Evolutionary conservation across 768 basidiomycete species (phyloP).

Genomic region (Naganishia onofrii): DNA sequence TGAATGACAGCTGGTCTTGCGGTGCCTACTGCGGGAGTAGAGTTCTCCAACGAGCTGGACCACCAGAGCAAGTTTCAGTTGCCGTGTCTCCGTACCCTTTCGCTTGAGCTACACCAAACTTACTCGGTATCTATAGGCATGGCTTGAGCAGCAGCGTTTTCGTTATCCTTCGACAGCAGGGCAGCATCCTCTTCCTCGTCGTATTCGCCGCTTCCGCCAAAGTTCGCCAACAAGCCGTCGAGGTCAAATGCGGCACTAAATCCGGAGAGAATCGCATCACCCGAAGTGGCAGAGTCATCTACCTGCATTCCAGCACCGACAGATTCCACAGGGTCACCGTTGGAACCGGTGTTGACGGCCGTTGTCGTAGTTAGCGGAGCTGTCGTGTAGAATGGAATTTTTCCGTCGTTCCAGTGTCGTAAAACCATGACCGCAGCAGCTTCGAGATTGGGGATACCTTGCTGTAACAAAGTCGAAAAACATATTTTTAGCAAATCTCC

Average conservation of each 20-base stretch:
- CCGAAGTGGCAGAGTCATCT: constrained; percentile 70
- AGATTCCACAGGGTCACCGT: constrained; percentile 49
- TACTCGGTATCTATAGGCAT: constrained; percentile 28
- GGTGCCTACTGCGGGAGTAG: neutral
- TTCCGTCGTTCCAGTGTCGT: constrained; percentile 93
- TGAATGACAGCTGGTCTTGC: neutral
- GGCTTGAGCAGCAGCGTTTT: constrained; percentile 12
- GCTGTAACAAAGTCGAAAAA: constrained; percentile 54
- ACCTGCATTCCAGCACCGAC: constrained; percentile 36
- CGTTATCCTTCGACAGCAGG: constrained; percentile 35
- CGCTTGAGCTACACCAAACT: neutral
- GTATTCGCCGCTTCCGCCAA: constrained; percentile 67
- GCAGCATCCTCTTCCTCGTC: constrained; percentile 56
- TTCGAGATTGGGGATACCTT: constrained; percentile 84
- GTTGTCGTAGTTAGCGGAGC: constrained; percentile 80
- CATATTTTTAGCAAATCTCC: constrained; percentile 11
- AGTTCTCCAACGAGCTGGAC: neutral
- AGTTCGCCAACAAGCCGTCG: constrained; percentile 73
- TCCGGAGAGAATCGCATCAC: constrained; percentile 69
- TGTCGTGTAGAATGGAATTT: constrained; percentile 80
- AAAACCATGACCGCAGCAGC: constrained; percentile 77
- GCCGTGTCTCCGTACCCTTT: neutral
- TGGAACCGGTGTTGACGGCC: constrained; percentile 30
- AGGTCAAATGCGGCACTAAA: constrained; percentile 77
- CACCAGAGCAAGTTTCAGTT: neutral